Evolutionary conservation across 2,329 filamentous ascomycete genomes (phyloP), one percentile per base, ranked within the genome.

Genomic region (Talaromyces sp.): DNA sequence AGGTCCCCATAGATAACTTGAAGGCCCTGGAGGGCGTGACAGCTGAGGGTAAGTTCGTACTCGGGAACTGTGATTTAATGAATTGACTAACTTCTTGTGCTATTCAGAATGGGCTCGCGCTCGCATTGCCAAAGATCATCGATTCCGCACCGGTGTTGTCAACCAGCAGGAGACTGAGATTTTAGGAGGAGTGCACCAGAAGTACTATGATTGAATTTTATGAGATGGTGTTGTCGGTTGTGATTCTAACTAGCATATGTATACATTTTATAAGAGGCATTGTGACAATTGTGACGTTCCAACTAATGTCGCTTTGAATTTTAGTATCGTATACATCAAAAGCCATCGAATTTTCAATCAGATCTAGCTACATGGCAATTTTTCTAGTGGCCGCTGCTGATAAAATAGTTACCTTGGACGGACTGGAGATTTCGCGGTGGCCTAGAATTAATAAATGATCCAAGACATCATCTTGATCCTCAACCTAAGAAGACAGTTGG

Each of bases 21-120:
- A 61, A 61, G 34, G 60, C 60, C 6, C 30, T 63, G 52, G 57
- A 63, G 18, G 61, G 52, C 12, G 44, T 63, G 4, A 63, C 61
- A 12, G 57, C 61, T 27, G 61, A 63, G 53, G 57, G 61, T 63
- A 27, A 10, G 42, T 63, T 10, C 52, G 4, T 27, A 33, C 23
- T 28, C 30, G 23, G 18, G 23, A n/a, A 6, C n/a, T 30, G 9
- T 56, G 10, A 27, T 6, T 23, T 23, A 3, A 14, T 18, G n/a
- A 16, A 36, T 14, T 31, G 7, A 30, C 23, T 44, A 47, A 44
- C n/a, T 8, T 28, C 18, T 36, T 14, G 18, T 28, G 7, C 12
- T 42, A 27, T 28, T 3, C 18, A 63, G 61, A 63, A 53, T 63
- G 61, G 61, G 57, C 61, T 27, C 30, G 57, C 16, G 61, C 61